A percentile compares a stretch with the other conserved stretches of the same genome.
Evolutionary conservation across 495 filamentous ascomycete species (phyloP).

Genomic region (Penicillium soppii): DNA sequence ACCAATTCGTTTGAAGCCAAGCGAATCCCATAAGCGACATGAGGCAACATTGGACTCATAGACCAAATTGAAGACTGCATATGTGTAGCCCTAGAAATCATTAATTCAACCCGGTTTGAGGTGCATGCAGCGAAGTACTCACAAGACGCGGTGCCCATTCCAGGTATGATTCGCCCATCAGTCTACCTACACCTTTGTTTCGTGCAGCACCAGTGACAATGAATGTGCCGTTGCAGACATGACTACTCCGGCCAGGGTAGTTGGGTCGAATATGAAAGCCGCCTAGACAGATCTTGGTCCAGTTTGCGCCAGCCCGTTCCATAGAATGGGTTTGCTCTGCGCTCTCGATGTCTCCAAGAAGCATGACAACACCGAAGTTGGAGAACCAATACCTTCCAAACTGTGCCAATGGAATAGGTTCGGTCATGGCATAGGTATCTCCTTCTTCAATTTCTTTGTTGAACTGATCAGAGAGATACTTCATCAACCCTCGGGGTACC

Average conservation of each 20-base stretch:
- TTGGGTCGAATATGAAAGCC: conserved; percentile 98
- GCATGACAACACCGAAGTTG: conserved; percentile 91
- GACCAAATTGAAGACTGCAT: conserved; percentile 96
- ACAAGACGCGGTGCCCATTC: conserved; percentile 92
- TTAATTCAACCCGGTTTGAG: neutral
- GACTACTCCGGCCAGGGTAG: conserved; percentile 92
- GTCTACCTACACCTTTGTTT: conserved; percentile 83
- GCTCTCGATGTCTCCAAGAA: conserved; percentile 75
- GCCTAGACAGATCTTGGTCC: conserved; percentile 82
- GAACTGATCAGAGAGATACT: conserved; percentile 80
- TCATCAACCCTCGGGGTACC: conserved; percentile 72
- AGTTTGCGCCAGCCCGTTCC: conserved; percentile 63
- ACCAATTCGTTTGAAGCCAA: conserved; percentile 98
- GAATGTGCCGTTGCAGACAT: conserved; percentile 96
- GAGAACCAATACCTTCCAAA: conserved; percentile 95
- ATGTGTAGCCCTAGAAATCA: conserved; percentile 71
- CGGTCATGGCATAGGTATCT: conserved; percentile 93
- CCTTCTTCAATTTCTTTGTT: conserved; percentile 95
- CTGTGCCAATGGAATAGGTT: conserved; percentile 67
- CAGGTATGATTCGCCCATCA: conserved; percentile 93
- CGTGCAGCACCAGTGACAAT: conserved; percentile 87
- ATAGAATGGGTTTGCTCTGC: conserved; percentile 57
- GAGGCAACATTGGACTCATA: conserved; percentile 97
- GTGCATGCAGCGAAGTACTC: conserved; percentile 21
- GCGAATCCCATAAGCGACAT: conserved; percentile 91